Base-by-base conservation (phyloP, 306 rosid species). In the Hippophae rhamnoides region DNA sequence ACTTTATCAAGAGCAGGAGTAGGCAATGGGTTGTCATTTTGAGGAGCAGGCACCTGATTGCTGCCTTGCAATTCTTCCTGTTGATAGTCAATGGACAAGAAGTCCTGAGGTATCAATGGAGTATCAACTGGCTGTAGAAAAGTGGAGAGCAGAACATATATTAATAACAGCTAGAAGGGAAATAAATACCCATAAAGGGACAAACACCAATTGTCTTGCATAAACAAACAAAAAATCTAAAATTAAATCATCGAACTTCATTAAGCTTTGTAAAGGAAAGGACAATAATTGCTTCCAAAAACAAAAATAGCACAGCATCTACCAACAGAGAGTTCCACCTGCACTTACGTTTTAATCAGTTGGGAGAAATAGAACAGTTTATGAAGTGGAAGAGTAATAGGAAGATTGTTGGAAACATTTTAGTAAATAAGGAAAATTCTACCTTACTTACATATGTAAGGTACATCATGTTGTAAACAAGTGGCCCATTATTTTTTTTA, bases 1-100 rank as follows among this genome's bases (percentile, higher is more conserved):
- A 88, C 97, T 80, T 92, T 94, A 3, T 88, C 95, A 14, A 88
- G 76, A 49, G 86, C 72, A 31, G 95, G 90, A 66, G 95, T 83
- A 63, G 87, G 87, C 85, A 83, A 71, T 50, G 82, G 78, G 75
- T 86, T 66, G 40, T 71, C 86, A 78, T 82, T 74, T 69, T 75
- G 90, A 44, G 75, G 62, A 71, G 83, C 99, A 13, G 73, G 61
- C 38, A 31, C 3, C 3, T 31, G 38, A 4, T 31, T 31, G 38
- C 38, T 31, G 38, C 38, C 38, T 31, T 31, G 38, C 38, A 31
- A 31, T 31, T 31, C 4, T 31, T 31, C 38, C 3, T 68, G 69
- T 58, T 51, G 67, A 65, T 71, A 69, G 57, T 74, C 74, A 57
- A 72, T 73, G 40, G 93, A 81, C 66, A 85, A 58, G 76, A 92